A percentile compares a stretch with the other conserved stretches of the same genome.
Evolutionary conservation across 306 rosid genomes (phyloP).

Genomic region (Ziziphus jujuba): DNA sequence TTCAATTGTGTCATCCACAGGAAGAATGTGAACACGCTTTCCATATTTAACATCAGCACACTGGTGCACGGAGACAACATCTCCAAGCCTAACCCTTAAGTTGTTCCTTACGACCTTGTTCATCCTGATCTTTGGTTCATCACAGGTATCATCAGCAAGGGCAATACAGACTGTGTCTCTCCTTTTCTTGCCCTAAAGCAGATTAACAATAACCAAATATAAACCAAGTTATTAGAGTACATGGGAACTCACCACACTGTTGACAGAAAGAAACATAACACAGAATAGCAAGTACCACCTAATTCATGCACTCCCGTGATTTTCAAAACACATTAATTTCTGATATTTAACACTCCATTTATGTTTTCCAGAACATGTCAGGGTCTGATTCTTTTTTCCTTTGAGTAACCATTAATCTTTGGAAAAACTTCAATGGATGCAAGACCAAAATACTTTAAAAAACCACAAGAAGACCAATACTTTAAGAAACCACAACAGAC

Average conservation of each 20-base stretch:
- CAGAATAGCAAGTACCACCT: neutral
- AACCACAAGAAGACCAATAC: too few species aligned
- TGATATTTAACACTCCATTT: neutral
- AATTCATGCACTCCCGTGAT: neutral
- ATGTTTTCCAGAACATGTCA: neutral
- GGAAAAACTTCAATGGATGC: neutral
- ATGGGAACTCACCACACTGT: neutral
- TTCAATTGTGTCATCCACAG: slow-evolving; percentile 89
- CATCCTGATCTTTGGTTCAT: slow-evolving; percentile 90
- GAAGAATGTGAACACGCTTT: slow-evolving; percentile 89
- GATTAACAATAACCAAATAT: slow-evolving; percentile 17
- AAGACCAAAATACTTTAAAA: neutral
- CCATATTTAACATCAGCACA: slow-evolving; percentile 95
- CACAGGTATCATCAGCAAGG: slow-evolving; percentile 85
- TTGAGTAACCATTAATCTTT: neutral
- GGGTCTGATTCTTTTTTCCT: too few species aligned
- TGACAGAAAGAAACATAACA: too few species aligned
- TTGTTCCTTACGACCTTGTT: slow-evolving; percentile 91
- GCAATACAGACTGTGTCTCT: slow-evolving; percentile 90
- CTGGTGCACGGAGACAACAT: slow-evolving; percentile 90
- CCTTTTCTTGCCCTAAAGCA: slow-evolving; percentile 80
- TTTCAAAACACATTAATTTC: neutral
- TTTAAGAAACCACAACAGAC: too few species aligned
- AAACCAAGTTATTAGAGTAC: neutral
- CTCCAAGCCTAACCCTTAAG: slow-evolving; percentile 95